Base-by-base conservation (phyloP, 257 asterid genomes). In the Thymus mandschuricus region DNA sequence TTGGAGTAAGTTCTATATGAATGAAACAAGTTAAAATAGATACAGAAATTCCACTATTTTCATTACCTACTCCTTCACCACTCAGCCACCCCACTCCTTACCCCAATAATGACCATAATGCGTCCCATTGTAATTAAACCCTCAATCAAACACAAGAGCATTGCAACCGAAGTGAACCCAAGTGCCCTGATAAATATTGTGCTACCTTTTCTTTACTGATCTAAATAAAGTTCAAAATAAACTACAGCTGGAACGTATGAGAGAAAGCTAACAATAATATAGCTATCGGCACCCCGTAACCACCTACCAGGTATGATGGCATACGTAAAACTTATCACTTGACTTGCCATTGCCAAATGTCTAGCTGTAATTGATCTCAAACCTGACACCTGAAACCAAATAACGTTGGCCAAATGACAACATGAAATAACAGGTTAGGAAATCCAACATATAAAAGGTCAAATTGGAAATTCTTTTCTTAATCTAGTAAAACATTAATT, bases 281-380 rank as follows among this genome's bases (percentile, higher is more conserved):
- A 57, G 29, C 51, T 10, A 59, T 44, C 44, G 44, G 61, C 62
- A 50, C 38, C 41, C 54, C 27, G 75, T 21, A 59, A 80, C 79
- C 72, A 88, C 97, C 54, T 86, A 94, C 99, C 99, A 68, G 99
- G 97, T 72, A 94, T 86, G 65, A 91, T 70, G 74, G 86, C 92
- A 72, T 88, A 90, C 66, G 90, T 80, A 81, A 91, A 91, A 80
- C 97, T 90, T 76, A 94, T 88, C 74, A 89, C 98, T 81, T 94
- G 99, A 81, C 99, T 94, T 68, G 99, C 96, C 96, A 94, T 83
- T 71, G 98, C 99, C 83, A 94, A 80, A 86, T 94, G 97, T 83
- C 95, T 89, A 70, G 99, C 92, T 69, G 99, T 94, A 75, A 94
- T 94, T 80, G 99, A 94, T 84, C 86, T 91, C 92, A 94, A 85